Percentiles rank a stretch among this genome's conserved stretches.
Evolutionary conservation across 1,284 basidiomycete species (phyloP).

Genomic region (Ceratobasidium sp.): DNA sequence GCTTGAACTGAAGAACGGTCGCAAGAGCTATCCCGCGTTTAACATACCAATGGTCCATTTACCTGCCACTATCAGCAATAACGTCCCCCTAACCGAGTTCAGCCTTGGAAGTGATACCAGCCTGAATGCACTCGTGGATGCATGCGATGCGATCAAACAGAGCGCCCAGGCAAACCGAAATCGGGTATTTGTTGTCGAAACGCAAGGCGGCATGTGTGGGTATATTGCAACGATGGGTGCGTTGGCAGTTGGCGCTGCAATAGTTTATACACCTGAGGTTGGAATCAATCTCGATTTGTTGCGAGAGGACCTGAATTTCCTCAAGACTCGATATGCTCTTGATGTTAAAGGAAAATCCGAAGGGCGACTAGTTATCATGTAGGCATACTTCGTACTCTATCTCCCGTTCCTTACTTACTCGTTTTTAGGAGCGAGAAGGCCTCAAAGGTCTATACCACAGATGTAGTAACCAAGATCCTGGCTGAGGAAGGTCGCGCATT

Average conservation of each 20-base stretch:
- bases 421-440: slow-evolving; percentile 79
- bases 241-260: slow-evolving; percentile 89
- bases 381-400: slow-evolving; percentile 45
- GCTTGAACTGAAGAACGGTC: slow-evolving; percentile 77
- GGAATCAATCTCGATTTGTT: slow-evolving; percentile 87
- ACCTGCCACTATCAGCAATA: slow-evolving; percentile 96
- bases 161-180: slow-evolving; percentile 94
- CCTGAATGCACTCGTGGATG: slow-evolving; percentile 95
- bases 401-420: neutral
- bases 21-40: slow-evolving; percentile 87
- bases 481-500: slow-evolving; percentile 89
- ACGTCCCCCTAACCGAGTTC: slow-evolving; percentile 96
- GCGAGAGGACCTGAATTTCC: slow-evolving; percentile 85
- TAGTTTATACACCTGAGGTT: slow-evolving; percentile 93
- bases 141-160: slow-evolving; percentile 98
- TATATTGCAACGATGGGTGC: slow-evolving; percentile 96
- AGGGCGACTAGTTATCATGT: slow-evolving; percentile 92
- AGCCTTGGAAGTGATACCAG: slow-evolving; percentile 95
- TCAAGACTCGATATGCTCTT: slow-evolving; percentile 84
- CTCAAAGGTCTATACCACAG: slow-evolving; percentile 89
- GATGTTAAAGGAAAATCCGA: slow-evolving; percentile 91
- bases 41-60: slow-evolving; percentile 93
- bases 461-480: slow-evolving; percentile 92
- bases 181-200: slow-evolving; percentile 97
- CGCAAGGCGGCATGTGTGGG: slow-evolving; percentile 95